Evolutionary conservation across 805 yeast species (phyloP), one percentile per base, ranked within the genome.

Genomic region (Saccharomycopsis synnaedendra): DNA sequence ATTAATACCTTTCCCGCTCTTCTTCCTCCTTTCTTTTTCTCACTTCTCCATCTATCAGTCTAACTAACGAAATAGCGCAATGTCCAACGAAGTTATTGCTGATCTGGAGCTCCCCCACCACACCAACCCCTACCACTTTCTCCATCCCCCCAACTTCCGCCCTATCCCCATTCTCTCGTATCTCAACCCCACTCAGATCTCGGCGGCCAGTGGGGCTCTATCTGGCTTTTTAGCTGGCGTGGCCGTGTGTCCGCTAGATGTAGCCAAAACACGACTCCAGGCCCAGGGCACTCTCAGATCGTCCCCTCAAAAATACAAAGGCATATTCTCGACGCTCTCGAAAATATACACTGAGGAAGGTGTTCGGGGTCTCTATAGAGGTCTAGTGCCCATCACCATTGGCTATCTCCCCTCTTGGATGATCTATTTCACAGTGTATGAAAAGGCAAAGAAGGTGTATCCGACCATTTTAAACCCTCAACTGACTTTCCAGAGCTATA

Each of bases 341-440:
- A 71, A 81, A 1, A 89, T 90, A 19, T 65, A 77, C 49, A 62
- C 64, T 37, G 90, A 88, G 48, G 97, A 89, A 65, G 96, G 97
- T 6, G 57, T 78, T 1, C 64, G 76, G 39, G 97, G 97, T 0
- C 69, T 93, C 9, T 93, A 93, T 61, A 69, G 95, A 52, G 98
- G 98, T 4, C 66, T 93, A 29, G 82, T 82, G 1, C 97, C 98
- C n/a, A 87, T 90, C 38, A 75, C 90, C 1, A 64, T 90, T 44
- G 98, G 98, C 0, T 93, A 93, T 64, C 79, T 93, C 57, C 98
- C 98, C 10, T 87, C 97, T 0, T 93, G 98, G 98, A 88, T 88
- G 72, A 85, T 93, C 42, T 93, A 93, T 62, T 93, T 93, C 65
- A 75, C 90, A 5, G 84, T 88, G 33, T 93, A 93, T 63, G 97